These are phyloP conservation scores for Mortierella claussenii DNA, from an alignment of 192 early-diverging fungal species.

Conservation along the genomic window DNA sequence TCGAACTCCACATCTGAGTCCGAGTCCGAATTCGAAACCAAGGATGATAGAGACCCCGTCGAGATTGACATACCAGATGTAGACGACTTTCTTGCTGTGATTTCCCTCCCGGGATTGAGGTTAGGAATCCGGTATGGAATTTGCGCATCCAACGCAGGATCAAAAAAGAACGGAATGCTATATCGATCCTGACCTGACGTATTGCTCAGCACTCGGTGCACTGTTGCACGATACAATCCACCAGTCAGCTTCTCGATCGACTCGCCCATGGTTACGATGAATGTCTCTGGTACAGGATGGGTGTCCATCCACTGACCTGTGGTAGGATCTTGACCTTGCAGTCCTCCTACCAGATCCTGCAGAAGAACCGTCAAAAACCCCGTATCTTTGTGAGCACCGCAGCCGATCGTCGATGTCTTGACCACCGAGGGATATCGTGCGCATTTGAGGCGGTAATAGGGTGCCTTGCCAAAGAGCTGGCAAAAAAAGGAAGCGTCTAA, in stretches of 20 bases:
- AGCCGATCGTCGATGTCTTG: constrained; percentile 41
- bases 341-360: constrained; percentile 65
- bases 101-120: constrained; percentile 25
- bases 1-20: constrained; percentile 11
- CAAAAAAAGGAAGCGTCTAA: constrained; percentile 53
- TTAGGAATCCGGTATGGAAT: constrained; percentile 52
- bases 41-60: background rate
- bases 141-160: constrained; percentile 51
- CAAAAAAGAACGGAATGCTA: constrained; percentile 69
- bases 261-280: constrained; percentile 75
- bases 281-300: constrained; percentile 60
- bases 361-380: constrained; percentile 66
- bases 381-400: constrained; percentile 68
- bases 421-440: constrained; percentile 57
- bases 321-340: constrained; percentile 67
- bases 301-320: constrained; percentile 72
- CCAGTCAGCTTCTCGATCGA: constrained; percentile 65
- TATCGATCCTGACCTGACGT: constrained; percentile 58
- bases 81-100: background rate
- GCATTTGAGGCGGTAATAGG: constrained; percentile 58
- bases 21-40: background rate
- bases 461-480: constrained; percentile 52
- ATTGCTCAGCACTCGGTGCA: constrained; percentile 68
- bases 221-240: constrained; percentile 62
- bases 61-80: constrained; percentile 25